Conservation (phyloP, 352 stramenopile species). For the Phytopythium mirpurense region DNA sequence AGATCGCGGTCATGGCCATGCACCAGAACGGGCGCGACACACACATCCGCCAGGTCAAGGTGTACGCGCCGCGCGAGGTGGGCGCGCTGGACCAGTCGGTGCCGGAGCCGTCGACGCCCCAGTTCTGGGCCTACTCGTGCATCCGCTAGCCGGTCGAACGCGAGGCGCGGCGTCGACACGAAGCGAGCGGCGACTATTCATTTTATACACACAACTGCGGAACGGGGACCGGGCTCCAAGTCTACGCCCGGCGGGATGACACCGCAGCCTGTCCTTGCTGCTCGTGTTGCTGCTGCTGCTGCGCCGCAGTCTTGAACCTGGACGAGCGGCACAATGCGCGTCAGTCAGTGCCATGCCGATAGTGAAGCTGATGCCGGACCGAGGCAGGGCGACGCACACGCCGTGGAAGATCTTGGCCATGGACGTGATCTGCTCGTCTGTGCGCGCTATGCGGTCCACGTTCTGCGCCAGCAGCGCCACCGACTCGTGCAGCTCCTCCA, state of each 20-base stretch:
- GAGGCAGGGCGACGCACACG: constrained; percentile 64
- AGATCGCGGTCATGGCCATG: constrained; percentile 96
- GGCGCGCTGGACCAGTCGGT: constrained; percentile 46
- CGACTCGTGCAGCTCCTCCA: constrained; percentile 73
- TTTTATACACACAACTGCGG: neutral
- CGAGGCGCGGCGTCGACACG: neutral
- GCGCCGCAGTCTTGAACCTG: constrained; percentile 44
- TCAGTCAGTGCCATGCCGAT: neutral
- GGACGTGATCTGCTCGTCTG: constrained; percentile 54
- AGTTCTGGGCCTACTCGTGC: constrained; percentile 64
- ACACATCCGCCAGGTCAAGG: constrained; percentile 92
- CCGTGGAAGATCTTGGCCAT: constrained; percentile 77
- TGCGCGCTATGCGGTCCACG: constrained; percentile 70
- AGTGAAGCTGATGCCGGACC: neutral
- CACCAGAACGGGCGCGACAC: constrained; percentile 98
- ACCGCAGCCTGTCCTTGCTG: neutral
- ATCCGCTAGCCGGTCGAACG: constrained; percentile 28
- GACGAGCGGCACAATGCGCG: neutral
- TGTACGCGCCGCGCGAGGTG: constrained; percentile 79
- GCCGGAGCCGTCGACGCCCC: constrained; percentile 50
- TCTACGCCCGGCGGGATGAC: neutral
- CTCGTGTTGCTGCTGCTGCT: constrained; percentile 14
- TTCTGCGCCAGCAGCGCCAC: constrained; percentile 66
- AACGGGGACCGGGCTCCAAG: neutral
- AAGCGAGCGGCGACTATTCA: neutral